These are phyloP conservation scores for Scutellaria baicalensis DNA, from an alignment of 257 asterid species.

Conservation along the genomic window DNA sequence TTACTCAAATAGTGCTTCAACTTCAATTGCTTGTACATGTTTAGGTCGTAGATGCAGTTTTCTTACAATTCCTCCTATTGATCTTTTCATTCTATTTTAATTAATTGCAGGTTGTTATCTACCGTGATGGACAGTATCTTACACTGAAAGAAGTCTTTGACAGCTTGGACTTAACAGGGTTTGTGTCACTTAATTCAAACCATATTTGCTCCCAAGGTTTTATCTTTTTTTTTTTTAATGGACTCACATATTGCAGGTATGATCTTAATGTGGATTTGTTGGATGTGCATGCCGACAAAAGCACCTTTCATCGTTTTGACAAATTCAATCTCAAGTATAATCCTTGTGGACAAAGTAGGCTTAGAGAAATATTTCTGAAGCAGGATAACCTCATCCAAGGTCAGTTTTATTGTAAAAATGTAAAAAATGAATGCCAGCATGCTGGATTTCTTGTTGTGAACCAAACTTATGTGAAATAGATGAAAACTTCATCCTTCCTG, in stretches of 20 bases:
- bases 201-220: neutral
- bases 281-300: conserved; percentile 97
- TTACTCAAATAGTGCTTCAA: neutral
- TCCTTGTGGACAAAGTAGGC: conserved; percentile 95
- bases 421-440: neutral
- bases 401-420: conserved; percentile 25
- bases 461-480: neutral
- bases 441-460: neutral
- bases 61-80: neutral
- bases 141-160: conserved; percentile 93
- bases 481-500: neutral
- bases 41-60: neutral
- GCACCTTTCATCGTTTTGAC: conserved; percentile 95
- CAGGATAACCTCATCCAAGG: conserved; percentile 94
- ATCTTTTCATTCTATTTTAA: conserved; percentile 19
- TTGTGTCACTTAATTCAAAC: conserved; percentile 16
- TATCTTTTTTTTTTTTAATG: neutral
- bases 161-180: conserved; percentile 95
- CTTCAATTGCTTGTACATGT: neutral
- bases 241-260: conserved; percentile 43
- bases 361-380: conserved; percentile 85
- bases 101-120: conserved; percentile 69
- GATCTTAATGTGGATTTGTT: conserved; percentile 85
- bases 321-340: conserved; percentile 93
- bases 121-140: conserved; percentile 88